Conservation (phyloP, 306 rosid genomes). For the Hippophae gyantsensis region DNA sequence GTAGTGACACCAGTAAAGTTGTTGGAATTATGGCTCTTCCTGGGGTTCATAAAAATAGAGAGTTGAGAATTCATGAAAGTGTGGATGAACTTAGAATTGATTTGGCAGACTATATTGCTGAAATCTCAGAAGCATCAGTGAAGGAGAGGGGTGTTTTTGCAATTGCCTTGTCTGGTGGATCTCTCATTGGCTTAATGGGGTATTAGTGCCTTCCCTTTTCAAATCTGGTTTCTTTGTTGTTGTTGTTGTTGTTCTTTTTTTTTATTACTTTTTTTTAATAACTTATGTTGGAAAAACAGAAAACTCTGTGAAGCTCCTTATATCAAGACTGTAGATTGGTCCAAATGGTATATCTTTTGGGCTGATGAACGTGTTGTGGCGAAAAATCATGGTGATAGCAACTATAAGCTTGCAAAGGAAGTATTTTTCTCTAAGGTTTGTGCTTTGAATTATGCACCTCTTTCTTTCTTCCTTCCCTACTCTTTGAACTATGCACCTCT, state of each 20-base stretch:
- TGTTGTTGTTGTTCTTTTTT: slow-evolving; percentile 31
- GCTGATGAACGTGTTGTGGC: slow-evolving; percentile 96
- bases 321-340: slow-evolving; percentile 94
- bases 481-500: no score
- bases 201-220: slow-evolving; percentile 45
- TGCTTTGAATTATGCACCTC: slow-evolving; percentile 11
- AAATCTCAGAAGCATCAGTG: slow-evolving; percentile 75
- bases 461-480: slow-evolving; percentile 4
- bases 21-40: slow-evolving; percentile 53
- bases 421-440: slow-evolving; percentile 79
- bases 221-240: slow-evolving; percentile 25
- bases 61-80: slow-evolving; percentile 70
- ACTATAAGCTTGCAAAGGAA: slow-evolving; percentile 88
- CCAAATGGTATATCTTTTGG: slow-evolving; percentile 95
- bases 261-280: slow-evolving; percentile 26
- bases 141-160: slow-evolving; percentile 85
- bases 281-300: slow-evolving; percentile 46
- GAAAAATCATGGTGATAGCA: slow-evolving; percentile 81
- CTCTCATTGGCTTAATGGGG: slow-evolving; percentile 97
- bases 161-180: slow-evolving; percentile 95
- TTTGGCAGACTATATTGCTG: slow-evolving; percentile 86
- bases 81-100: slow-evolving; percentile 81
- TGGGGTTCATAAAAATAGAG: slow-evolving; percentile 41
- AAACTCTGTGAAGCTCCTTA: slow-evolving; percentile 84
- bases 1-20: slow-evolving; percentile 16